phyloP scores from a whole-genome alignment of 768 basidiomycete genomes.

The Kwoniella bestiolae region DNA sequence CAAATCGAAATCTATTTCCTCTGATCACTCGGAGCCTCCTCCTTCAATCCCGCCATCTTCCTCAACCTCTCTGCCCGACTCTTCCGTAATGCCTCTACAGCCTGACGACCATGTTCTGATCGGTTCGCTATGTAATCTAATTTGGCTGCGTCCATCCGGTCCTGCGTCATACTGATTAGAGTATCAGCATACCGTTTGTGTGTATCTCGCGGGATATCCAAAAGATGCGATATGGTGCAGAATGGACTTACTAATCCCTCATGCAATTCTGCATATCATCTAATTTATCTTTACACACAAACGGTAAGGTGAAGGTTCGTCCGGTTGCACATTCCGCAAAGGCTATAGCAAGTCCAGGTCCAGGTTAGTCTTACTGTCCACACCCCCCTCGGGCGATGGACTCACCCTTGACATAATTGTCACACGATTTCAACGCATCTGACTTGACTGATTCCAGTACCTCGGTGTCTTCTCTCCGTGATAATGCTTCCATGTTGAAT shows the following conservation, averaged over 20 bases:
- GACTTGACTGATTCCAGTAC: conserved; percentile 41
- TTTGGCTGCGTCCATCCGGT: conserved; percentile 39
- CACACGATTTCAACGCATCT: conserved; percentile 45
- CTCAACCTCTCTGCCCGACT: conserved; percentile 27
- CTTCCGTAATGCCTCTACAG: conserved; percentile 40
- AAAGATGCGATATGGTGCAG: neutral
- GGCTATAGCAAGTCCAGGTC: too few species aligned
- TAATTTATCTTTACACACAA: conserved; percentile 39
- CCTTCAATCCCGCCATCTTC: conserved; percentile 27
- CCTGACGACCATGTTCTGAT: conserved; percentile 41
- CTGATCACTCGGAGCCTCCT: conserved; percentile 10
- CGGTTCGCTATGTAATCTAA: conserved; percentile 48
- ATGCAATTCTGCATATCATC: conserved; percentile 50
- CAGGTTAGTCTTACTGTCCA: neutral
- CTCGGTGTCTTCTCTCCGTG: conserved; percentile 47
- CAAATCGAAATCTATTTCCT: neutral
- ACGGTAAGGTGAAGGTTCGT: conserved; percentile 47
- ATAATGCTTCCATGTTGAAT: conserved; percentile 46
- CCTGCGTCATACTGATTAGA: conserved; percentile 38
- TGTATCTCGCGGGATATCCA: too few species aligned
- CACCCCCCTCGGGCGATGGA: neutral
- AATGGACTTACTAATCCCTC: conserved; percentile 40
- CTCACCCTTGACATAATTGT: conserved; percentile 45
- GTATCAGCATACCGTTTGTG: conserved; percentile 1
- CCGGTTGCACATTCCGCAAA: conserved; percentile 49